Conservation (phyloP, 1,284 basidiomycete species). For the Trametes hirsuta region DNA sequence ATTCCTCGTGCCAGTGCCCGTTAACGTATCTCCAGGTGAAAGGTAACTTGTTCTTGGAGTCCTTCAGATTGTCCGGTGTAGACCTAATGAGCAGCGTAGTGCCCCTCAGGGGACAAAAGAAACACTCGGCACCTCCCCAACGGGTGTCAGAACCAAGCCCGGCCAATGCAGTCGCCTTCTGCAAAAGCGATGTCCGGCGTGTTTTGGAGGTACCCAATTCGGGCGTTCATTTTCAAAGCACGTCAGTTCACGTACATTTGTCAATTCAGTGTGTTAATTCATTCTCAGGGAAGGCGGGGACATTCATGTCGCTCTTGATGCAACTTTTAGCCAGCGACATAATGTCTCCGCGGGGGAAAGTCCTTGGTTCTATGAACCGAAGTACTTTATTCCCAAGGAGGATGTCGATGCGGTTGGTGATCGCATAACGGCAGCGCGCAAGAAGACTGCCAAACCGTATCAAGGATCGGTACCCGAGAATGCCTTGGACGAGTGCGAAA, state of each 20-base stretch:
- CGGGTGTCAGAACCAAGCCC: constrained; percentile 14
- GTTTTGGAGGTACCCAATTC: constrained; percentile 35
- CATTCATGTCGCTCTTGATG: constrained; percentile 35
- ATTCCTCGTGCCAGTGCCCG: no score
- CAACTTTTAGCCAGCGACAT: constrained; percentile 39
- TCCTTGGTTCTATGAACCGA: constrained; percentile 32
- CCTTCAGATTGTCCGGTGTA: no score
- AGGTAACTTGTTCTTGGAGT: no score
- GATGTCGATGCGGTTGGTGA: constrained; percentile 33
- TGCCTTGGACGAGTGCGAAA: constrained; percentile 40
- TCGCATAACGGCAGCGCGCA: constrained; percentile 27
- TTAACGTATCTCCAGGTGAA: no score
- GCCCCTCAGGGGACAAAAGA: neutral
- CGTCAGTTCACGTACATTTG: neutral
- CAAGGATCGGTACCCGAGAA: constrained; percentile 29
- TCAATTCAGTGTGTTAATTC: neutral
- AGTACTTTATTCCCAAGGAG: constrained; percentile 34
- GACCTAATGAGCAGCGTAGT: neutral
- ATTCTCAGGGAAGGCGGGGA: constrained; percentile 6
- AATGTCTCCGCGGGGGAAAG: constrained; percentile 29
- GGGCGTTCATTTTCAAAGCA: constrained; percentile 28
- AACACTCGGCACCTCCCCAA: neutral
- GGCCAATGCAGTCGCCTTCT: constrained; percentile 22
- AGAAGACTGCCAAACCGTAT: constrained; percentile 15
- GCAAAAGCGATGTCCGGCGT: constrained; percentile 37